Percentiles rank a stretch among this genome's conserved stretches.
phyloP scores from a whole-genome alignment of 768 basidiomycete genomes.

The Termitomyces sp. region DNA sequence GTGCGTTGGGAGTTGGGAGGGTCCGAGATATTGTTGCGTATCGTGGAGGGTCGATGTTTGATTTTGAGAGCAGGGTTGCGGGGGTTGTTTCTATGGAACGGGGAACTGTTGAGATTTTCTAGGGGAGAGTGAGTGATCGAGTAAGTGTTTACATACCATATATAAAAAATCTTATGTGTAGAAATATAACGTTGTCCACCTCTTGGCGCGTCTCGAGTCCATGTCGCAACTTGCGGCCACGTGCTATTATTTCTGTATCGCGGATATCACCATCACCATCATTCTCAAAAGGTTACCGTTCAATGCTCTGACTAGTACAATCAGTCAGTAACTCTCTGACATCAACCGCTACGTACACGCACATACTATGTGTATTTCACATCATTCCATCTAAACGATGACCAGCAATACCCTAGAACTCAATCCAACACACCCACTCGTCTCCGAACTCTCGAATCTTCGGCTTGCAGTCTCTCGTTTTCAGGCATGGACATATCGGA shows the following conservation, averaged over 20 bases:
- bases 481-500: constrained; percentile 35
- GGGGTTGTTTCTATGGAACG: constrained; percentile 33
- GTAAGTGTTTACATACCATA: no score
- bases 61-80: constrained; percentile 42
- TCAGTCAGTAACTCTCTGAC: neutral
- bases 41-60: constrained; percentile 34
- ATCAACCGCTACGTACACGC: neutral
- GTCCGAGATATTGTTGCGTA: constrained; percentile 37
- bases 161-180: neutral
- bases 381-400: neutral
- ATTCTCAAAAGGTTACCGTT: neutral
- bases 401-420: constrained; percentile 7
- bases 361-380: neutral
- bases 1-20: constrained; percentile 35
- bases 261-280: neutral
- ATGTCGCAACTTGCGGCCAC: no score
- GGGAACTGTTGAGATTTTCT: constrained; percentile 12
- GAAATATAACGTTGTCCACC: no score
- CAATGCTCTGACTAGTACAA: neutral
- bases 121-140: neutral
- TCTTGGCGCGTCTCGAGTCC: no score
- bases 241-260: neutral
- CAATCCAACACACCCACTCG: constrained; percentile 40
- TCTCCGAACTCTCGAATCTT: constrained; percentile 43
- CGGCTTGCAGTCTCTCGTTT: constrained; percentile 43